Evolutionary conservation across 2,329 filamentous ascomycete species (phyloP), one percentile per base, ranked within the genome.

Genomic region (Calonectria henricotiae): DNA sequence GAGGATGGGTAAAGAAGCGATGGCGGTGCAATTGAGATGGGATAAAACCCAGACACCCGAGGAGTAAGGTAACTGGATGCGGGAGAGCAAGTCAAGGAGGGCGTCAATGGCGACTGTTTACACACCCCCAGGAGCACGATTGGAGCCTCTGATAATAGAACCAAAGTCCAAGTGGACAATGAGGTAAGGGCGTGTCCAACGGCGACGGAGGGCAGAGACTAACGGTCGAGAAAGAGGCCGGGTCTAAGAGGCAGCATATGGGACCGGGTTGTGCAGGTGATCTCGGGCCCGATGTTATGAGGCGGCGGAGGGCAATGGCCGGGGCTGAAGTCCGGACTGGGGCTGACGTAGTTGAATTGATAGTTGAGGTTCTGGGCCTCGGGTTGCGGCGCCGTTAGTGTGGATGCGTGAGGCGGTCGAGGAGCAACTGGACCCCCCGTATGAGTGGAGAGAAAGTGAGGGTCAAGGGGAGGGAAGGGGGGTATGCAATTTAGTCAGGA

Each of bases 261-360:
- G 67, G 68, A 70, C 62, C 69, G 44, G 71, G 41, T 65, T 68
- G 70, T 67, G 71, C 75, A 78, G 76, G 72, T 75, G 75, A 75
- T 72, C 49, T 71, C 68, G 60, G 70, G 67, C 67, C 44, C 62
- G 72, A 77, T 72, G 68, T 74, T 70, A 68, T 78, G 76, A 73
- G 74, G 63, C 69, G 72, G 76, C 67, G 65, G 75, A 71, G 76
- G 69, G 51, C 78, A 75, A 72, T 72, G 74, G 76, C 70, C 68
- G 72, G 70, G 63, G 68, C 65, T 68, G 61, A 67, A 55, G 65
- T 62, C 67, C 55, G 64, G 61, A 58, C 70, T 68, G 62, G 71
- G 68, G 73, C 70, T 69, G 65, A 69, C 75, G 74, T 71, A 73
- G 70, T 71, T 65, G 73, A 47, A 63, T 71, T 70, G 67, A 72